These are phyloP conservation scores for Dendrobium nobile DNA, from an alignment of 106 monocot genomes.

Conservation along the genomic window DNA sequence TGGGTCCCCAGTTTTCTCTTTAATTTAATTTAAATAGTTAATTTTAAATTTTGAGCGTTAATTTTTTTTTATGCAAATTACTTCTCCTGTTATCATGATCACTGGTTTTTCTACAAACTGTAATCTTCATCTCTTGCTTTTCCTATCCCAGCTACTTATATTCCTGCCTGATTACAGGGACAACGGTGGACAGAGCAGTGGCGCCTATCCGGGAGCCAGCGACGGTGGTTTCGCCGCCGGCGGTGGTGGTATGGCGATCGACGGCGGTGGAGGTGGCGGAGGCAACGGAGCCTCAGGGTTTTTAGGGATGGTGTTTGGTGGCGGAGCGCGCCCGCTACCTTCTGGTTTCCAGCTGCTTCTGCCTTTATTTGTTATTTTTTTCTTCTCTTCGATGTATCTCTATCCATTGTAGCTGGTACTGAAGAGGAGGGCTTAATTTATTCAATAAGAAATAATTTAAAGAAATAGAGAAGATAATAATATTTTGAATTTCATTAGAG, in stretches of 20 bases:
- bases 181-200: background rate
- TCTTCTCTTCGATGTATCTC: background rate
- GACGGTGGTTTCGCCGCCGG: background rate
- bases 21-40: no score
- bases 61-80: no score
- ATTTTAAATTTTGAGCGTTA: no score
- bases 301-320: conserved; percentile 1
- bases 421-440: background rate
- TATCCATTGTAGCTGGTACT: background rate
- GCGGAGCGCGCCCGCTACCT: background rate
- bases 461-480: no score
- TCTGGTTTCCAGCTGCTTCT: background rate
- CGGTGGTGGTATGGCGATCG: background rate
- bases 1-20: no score
- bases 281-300: background rate
- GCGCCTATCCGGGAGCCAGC: background rate
- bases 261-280: background rate
- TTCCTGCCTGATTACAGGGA: background rate
- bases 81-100: no score
- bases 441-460: no score
- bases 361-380: background rate
- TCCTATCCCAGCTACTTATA: no score
- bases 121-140: no score
- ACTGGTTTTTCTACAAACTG: no score
- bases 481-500: no score